Conservation (phyloP, 768 basidiomycete genomes). For the Xanthoconium stramineum region DNA sequence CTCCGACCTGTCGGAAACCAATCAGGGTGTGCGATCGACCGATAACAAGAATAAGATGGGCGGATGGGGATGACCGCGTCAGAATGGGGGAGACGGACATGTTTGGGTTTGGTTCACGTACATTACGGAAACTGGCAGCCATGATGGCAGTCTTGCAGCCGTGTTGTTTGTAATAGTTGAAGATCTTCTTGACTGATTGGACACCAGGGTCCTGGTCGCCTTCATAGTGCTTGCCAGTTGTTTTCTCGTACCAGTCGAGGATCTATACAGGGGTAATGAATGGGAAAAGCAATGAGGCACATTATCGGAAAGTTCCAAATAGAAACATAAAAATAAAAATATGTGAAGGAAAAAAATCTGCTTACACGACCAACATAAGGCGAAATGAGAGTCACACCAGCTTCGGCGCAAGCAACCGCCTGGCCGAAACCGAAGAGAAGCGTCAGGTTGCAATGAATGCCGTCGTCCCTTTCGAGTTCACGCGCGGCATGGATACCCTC, state of each 20-base stretch:
- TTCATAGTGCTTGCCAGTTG: constrained; percentile 80
- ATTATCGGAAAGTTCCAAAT: constrained; percentile 11
- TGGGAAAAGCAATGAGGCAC: constrained; percentile 3
- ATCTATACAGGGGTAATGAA: constrained; percentile 51
- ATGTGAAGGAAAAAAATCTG: constrained; percentile 9
- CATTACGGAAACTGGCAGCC: constrained; percentile 99
- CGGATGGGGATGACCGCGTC: too few species aligned
- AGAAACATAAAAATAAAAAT: neutral
- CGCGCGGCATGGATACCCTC: constrained; percentile 99
- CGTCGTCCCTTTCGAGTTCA: constrained; percentile 87
- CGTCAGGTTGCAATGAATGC: constrained; percentile 98
- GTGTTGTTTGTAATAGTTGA: constrained; percentile 99
- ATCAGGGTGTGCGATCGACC: constrained; percentile 4
- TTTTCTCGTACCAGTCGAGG: constrained; percentile 99
- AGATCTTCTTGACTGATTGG: constrained; percentile 92
- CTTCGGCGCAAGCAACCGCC: constrained; percentile 98
- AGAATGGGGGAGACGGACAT: neutral
- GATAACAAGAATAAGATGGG: neutral
- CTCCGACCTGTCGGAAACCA: constrained; percentile 56
- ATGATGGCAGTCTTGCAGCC: constrained; percentile 99
- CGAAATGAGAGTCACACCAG: constrained; percentile 96
- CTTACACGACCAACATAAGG: constrained; percentile 97
- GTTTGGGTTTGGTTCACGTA: constrained; percentile 37
- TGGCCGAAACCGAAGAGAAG: constrained; percentile 98
- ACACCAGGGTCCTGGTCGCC: constrained; percentile 97